These are phyloP conservation scores for Ogataea trehaloabstinens DNA, from an alignment of 805 yeast species.

Conservation along the genomic window DNA sequence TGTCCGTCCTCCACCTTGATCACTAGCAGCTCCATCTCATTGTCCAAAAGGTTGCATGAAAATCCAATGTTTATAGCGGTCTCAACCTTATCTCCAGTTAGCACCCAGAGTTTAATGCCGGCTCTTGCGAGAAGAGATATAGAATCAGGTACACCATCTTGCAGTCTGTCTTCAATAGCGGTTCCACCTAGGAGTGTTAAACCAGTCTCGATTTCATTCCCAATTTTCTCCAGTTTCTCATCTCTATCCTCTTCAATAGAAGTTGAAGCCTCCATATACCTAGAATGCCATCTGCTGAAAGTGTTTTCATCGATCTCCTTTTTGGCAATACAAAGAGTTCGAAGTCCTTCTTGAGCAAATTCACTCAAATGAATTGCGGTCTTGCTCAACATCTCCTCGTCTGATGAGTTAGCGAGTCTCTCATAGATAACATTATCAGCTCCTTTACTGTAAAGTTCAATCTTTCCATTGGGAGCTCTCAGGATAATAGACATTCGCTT, in stretches of 20 bases:
- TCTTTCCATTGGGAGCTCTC: conserved; percentile 38
- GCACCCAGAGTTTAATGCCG: conserved; percentile 79
- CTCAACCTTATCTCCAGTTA: conserved; percentile 80
- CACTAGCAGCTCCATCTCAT: conserved; percentile 65
- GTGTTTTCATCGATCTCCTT: conserved; percentile 43
- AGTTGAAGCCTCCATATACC: conserved; percentile 56
- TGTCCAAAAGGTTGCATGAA: conserved; percentile 68
- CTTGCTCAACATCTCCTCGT: conserved; percentile 45
- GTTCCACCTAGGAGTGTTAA: conserved; percentile 70
- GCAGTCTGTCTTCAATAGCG: conserved; percentile 77
- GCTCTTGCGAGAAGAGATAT: conserved; percentile 65
- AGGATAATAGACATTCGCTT: conserved; percentile 77
- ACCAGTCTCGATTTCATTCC: conserved; percentile 58
- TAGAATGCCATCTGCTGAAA: conserved; percentile 53
- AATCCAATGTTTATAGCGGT: conserved; percentile 84
- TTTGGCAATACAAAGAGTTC: conserved; percentile 72
- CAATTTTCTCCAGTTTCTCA: conserved; percentile 48
- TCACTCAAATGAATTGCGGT: conserved; percentile 66
- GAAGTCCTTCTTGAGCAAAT: conserved; percentile 73
- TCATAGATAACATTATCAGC: conserved; percentile 72
- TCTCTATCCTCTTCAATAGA: conserved; percentile 60
- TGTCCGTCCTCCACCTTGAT: conserved; percentile 40
- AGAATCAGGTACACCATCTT: conserved; percentile 75
- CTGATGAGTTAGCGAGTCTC: conserved; percentile 34
- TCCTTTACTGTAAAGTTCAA: conserved; percentile 61